Evolutionary conservation across 495 filamentous ascomycete species (phyloP), one percentile per base, ranked within the genome.

Genomic region (Talaromyces stipitatus): DNA sequence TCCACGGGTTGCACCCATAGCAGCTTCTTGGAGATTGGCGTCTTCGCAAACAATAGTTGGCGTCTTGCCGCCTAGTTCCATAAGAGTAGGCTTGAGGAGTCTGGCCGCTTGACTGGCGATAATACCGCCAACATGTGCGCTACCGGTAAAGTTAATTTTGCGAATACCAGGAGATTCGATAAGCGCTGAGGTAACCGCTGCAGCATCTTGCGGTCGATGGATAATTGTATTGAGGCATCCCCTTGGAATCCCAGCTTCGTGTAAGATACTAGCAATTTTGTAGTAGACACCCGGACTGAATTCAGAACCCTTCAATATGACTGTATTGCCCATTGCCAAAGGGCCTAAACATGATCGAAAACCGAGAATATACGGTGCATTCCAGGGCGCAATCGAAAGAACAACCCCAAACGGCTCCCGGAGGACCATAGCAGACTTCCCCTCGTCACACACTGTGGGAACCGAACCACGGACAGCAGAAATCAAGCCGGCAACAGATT

Each of bases 321-420:
- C 78, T 2, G 88, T 90, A 64, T 89, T 90, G 23, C 92, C 92
- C 1, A 85, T 85, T 10, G 90, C 91, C 36, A 96, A 76, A n/a
- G 92, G 86, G 62, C 80, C 87, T 29, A 84, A 72, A 18, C 91
- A 69, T 1, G 89, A 76, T 60, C 89, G 83, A 16, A 85, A 69
- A 32, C 82, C 82, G 12, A 90, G 72, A 28, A 78, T 76, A 60
- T 85, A 86, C 38, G 90, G 83, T 1, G 74, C 78, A 63, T 86
- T 87, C 89, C 92, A 96, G 27, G 92, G 90, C 18, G 89, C 90
- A 69, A 95, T 90, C 27, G 81, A 84, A 12, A 96, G 73, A 2
- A 92, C 71, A 24, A 94, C 90, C 18, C 91, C 91, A 61, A 83
- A 90, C 4, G 91, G 91, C 67, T 95, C 87, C 62, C 85, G 88